phyloP scores from a whole-genome alignment of 768 basidiomycete species.

The Basidioascus undulatus region DNA sequence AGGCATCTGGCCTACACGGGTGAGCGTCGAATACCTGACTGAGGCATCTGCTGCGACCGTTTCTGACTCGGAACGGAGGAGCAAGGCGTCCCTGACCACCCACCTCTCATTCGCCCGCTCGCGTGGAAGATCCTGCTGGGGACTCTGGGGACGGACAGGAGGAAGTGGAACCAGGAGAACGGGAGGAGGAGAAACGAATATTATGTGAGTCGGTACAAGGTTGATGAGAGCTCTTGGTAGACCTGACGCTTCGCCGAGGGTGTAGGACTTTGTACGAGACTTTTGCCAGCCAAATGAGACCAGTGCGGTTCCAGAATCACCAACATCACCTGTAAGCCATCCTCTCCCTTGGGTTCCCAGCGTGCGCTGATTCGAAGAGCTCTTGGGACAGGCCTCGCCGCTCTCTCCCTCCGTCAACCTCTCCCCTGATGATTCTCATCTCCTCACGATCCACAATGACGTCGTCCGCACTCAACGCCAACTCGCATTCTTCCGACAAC shows the following conservation, averaged over 20 bases:
- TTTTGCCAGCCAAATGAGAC: too few relatives aligned
- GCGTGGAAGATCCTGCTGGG: conserved; percentile 7
- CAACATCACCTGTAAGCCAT: conserved; percentile 1
- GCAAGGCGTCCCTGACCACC: conserved; percentile 3
- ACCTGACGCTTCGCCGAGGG: too few relatives aligned
- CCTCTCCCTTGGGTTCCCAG: background rate
- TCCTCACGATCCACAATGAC: conserved; percentile 11
- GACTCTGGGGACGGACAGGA: conserved; percentile 4
- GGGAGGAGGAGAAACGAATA: background rate
- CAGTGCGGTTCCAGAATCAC: background rate
- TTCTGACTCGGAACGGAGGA: too few relatives aligned
- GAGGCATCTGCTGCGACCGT: too few relatives aligned
- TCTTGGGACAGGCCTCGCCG: background rate
- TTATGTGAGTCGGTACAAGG: conserved; percentile 6
- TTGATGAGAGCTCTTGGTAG: too few relatives aligned
- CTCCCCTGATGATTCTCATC: conserved; percentile 5
- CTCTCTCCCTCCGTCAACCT: background rate
- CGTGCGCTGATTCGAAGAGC: background rate
- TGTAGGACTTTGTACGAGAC: too few relatives aligned
- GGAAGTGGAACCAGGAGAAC: conserved; percentile 1
- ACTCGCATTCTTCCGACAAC: conserved; percentile 9
- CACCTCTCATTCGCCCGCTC: conserved; percentile 4
- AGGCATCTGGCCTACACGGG: too few relatives aligned
- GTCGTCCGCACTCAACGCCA: conserved; percentile 10
- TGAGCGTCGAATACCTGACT: too few relatives aligned